Conservation (phyloP, 73 alveolate species). For the Stentor roeselii region DNA sequence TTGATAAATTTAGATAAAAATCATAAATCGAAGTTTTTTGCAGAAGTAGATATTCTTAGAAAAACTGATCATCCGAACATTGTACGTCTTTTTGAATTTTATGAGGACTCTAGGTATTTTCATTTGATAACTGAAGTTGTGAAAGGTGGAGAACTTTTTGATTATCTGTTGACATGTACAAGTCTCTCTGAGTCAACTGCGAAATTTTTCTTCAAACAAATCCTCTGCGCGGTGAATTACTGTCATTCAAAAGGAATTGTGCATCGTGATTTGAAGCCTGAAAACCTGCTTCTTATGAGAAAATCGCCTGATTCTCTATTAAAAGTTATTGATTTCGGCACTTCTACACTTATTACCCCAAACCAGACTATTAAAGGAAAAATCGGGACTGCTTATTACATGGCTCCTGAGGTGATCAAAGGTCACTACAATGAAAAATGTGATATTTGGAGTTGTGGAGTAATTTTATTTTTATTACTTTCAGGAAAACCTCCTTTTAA, state of each 20-base stretch:
- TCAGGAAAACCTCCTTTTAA: slow-evolving; percentile 68
- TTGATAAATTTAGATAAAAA: neutral
- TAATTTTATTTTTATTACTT: slow-evolving; percentile 58
- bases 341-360: slow-evolving; percentile 41
- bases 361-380: slow-evolving; percentile 39
- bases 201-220: slow-evolving; percentile 51
- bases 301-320: slow-evolving; percentile 34
- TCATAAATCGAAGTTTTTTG: neutral
- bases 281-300: slow-evolving; percentile 61
- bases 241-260: slow-evolving; percentile 61
- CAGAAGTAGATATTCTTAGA: neutral
- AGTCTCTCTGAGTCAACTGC: slow-evolving; percentile 55
- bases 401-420: slow-evolving; percentile 72
- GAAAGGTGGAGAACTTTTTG: slow-evolving; percentile 68
- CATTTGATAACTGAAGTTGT: slow-evolving; percentile 65
- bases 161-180: slow-evolving; percentile 42
- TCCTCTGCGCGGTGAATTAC: slow-evolving; percentile 56
- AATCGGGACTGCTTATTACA: slow-evolving; percentile 64
- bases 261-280: slow-evolving; percentile 83
- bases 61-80: slow-evolving; percentile 68
- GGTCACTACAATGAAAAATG: no score
- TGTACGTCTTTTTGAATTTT: slow-evolving; percentile 54
- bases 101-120: slow-evolving; percentile 52
- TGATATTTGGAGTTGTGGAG: no score
- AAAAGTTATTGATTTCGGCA: slow-evolving; percentile 75